Conservation (phyloP, 2,329 filamentous ascomycete species). For the Talaromyces marneffei region DNA sequence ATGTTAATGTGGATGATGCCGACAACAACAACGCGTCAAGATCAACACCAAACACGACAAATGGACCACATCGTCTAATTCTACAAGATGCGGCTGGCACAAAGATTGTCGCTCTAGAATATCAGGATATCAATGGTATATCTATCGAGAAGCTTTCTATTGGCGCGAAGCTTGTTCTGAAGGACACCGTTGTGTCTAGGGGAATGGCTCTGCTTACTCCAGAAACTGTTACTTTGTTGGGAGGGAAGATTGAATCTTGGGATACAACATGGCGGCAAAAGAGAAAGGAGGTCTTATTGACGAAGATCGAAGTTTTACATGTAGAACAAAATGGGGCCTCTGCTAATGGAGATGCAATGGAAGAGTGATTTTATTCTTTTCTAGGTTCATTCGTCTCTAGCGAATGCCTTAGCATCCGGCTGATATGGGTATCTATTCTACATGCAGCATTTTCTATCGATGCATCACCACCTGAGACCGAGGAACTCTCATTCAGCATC, state of each 20-base stretch:
- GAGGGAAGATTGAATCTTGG: conserved; percentile 77
- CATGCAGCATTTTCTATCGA: conserved; percentile 3
- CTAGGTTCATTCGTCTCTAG: background rate
- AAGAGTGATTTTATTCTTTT: background rate
- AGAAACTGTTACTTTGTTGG: conserved; percentile 62
- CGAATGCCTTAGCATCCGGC: background rate
- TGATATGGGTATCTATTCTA: conserved; percentile 5
- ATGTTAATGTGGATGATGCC: conserved; percentile 52
- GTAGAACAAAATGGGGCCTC: background rate
- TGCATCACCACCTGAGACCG: background rate
- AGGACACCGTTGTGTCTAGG: conserved; percentile 59
- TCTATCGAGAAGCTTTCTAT: conserved; percentile 58
- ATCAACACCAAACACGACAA: conserved; percentile 12
- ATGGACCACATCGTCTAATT: conserved; percentile 69
- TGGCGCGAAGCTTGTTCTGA: conserved; percentile 74
- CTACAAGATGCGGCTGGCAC: conserved; percentile 72
- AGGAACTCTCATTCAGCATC: conserved; percentile 16
- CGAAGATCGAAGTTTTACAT: conserved; percentile 44
- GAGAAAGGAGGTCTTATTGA: conserved; percentile 63
- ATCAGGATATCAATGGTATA: conserved; percentile 60
- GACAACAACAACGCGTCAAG: conserved; percentile 24
- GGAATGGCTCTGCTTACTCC: conserved; percentile 76
- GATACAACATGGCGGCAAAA: conserved; percentile 71
- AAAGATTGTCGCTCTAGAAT: conserved; percentile 66
- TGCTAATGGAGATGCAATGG: conserved; percentile 31